Percentiles rank a stretch among this genome's conserved stretches.
phyloP scores from a whole-genome alignment of 2,329 filamentous ascomycete genomes.

The Botryotinia narcissicola region DNA sequence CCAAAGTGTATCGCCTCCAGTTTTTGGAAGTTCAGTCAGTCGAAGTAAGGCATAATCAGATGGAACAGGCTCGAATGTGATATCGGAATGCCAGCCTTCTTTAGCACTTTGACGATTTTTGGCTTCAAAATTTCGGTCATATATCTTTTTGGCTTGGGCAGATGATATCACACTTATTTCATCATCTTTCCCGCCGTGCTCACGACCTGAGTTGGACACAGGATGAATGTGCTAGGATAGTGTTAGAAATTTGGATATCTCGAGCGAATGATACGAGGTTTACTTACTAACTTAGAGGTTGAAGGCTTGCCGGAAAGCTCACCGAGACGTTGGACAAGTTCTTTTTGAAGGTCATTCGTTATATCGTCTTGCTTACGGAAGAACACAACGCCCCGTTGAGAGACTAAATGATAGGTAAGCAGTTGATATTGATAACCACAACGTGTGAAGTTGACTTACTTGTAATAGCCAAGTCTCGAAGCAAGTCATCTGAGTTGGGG shows the following conservation, averaged over 20 bases:
- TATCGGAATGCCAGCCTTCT: constrained; percentile 60
- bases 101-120: constrained; percentile 47
- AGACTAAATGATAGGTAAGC: constrained; percentile 47
- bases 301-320: constrained; percentile 56
- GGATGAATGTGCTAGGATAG: constrained; percentile 55
- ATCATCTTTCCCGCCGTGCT: constrained; percentile 54
- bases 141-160: constrained; percentile 51
- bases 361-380: constrained; percentile 63
- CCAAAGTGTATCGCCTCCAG: constrained; percentile 56
- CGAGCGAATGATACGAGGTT: neutral
- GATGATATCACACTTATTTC: constrained; percentile 65
- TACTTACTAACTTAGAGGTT: constrained; percentile 47
- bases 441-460: constrained; percentile 30
- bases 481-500: constrained; percentile 46
- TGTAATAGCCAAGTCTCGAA: constrained; percentile 51
- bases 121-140: constrained; percentile 43
- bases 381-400: constrained; percentile 67
- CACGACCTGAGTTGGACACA: constrained; percentile 51
- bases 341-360: constrained; percentile 62
- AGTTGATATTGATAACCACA: constrained; percentile 2
- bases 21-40: constrained; percentile 35
- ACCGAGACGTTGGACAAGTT: constrained; percentile 59
- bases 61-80: constrained; percentile 62
- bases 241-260: neutral
- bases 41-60: constrained; percentile 56